These are phyloP conservation scores for Breviolum minutum DNA, from an alignment of 73 alveolate species.

Conservation along the genomic window DNA sequence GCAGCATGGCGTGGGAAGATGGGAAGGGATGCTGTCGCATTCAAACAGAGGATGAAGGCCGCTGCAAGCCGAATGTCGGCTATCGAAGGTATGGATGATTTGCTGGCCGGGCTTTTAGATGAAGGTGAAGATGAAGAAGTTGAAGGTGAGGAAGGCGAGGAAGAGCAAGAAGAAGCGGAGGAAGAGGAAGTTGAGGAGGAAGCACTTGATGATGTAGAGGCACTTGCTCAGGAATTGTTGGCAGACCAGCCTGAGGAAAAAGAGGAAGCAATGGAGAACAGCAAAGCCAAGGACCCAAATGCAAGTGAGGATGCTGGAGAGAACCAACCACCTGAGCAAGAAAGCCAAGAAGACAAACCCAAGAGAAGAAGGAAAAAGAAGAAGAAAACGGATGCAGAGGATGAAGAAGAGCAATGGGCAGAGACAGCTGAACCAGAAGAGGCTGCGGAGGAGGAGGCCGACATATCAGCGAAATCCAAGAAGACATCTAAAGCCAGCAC, in stretches of 20 bases:
- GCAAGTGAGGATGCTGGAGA: background rate
- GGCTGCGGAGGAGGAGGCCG: background rate
- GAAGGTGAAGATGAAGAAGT: background rate
- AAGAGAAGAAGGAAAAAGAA: background rate
- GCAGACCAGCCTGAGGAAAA: background rate
- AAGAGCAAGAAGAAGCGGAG: background rate
- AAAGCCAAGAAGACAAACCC: background rate
- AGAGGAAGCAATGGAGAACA: background rate
- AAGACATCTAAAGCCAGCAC: background rate
- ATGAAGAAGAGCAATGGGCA: background rate
- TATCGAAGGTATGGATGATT: conserved; percentile 60
- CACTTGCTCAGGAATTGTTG: background rate
- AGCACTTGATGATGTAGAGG: background rate
- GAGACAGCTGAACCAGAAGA: background rate
- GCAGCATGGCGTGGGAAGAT: conserved; percentile 22
- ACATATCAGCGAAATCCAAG: background rate
- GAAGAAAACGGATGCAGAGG: background rate
- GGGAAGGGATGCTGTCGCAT: conserved; percentile 1
- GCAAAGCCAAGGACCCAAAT: background rate
- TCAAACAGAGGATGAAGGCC: conserved; percentile 5
- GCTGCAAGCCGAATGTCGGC: conserved; percentile 68
- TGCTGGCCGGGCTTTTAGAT: conserved; percentile 56
- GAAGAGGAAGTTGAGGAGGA: conserved; percentile 15
- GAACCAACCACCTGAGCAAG: background rate
- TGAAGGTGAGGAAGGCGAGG: conserved; percentile 8